phyloP scores from a whole-genome alignment of 1,284 basidiomycete genomes.

The Rhodotorula sp. region DNA sequence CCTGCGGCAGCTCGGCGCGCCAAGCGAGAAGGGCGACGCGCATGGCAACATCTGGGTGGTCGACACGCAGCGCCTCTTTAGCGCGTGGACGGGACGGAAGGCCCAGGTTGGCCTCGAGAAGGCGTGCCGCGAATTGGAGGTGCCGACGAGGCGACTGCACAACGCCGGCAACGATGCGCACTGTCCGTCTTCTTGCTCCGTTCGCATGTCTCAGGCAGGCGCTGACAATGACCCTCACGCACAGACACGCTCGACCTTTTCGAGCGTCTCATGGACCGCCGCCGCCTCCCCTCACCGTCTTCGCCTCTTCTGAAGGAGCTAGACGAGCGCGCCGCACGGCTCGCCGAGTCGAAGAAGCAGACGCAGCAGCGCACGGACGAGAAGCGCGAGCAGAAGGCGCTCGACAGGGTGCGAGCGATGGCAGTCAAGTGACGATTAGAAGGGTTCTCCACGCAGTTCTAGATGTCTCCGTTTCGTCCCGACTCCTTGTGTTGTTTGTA shows the following conservation, averaged over 20 bases:
- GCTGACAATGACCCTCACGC: not conserved
- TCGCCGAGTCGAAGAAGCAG: not conserved
- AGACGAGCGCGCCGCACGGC: conserved; percentile 2
- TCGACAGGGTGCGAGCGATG: not conserved
- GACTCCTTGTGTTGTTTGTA: no score
- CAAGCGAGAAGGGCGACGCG: not conserved
- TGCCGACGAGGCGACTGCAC: conserved; percentile 25
- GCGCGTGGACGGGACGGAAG: conserved; percentile 19
- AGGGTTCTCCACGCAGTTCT: no score
- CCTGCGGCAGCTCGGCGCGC: conserved; percentile 1
- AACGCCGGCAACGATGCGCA: conserved; percentile 40
- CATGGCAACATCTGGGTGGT: conserved; percentile 18
- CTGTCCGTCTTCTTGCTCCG: conserved; percentile 10
- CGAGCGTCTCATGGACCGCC: conserved; percentile 25
- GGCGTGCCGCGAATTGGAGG: conserved; percentile 22
- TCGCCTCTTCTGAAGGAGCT: not conserved
- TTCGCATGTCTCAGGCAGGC: not conserved
- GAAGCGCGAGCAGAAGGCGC: not conserved
- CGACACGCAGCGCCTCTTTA: conserved; percentile 35
- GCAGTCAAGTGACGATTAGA: no score
- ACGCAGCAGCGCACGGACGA: not conserved
- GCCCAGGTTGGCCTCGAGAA: conserved; percentile 19
- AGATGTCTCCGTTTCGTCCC: no score
- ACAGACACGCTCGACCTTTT: conserved; percentile 32
- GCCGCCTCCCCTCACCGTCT: not conserved